These are phyloP conservation scores for Metarhizium sp. DNA, from an alignment of 2,329 filamentous ascomycete genomes.

Conservation along the genomic window DNA sequence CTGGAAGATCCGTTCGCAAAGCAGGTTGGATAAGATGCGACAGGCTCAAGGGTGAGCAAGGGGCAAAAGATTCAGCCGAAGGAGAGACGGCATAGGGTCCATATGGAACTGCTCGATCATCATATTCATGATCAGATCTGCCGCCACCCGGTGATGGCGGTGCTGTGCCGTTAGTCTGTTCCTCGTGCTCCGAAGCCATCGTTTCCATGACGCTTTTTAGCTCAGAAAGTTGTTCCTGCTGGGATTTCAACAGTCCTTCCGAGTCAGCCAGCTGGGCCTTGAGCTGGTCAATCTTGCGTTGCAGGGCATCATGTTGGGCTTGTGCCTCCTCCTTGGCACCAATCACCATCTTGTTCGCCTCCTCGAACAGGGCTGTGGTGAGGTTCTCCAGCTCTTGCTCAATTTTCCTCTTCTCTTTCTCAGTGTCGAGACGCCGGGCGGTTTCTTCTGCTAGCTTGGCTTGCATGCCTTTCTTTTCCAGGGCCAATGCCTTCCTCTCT, in stretches of 20 bases:
- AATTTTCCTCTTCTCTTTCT: constrained; percentile 78
- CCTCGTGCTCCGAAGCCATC: constrained; percentile 65
- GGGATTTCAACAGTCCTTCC: constrained; percentile 73
- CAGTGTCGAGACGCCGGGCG: constrained; percentile 51
- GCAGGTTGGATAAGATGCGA: constrained; percentile 76
- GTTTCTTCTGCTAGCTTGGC: constrained; percentile 56
- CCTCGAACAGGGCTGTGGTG: constrained; percentile 90
- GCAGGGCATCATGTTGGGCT: constrained; percentile 68
- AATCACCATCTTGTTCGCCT: constrained; percentile 97
- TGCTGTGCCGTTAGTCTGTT: constrained; percentile 60
- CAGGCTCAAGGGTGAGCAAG: constrained; percentile 60
- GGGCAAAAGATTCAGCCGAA: constrained; percentile 35
- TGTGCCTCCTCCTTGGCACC: constrained; percentile 78
- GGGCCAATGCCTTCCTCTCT: constrained; percentile 54
- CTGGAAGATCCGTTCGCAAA: constrained; percentile 68
- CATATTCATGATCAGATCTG: constrained; percentile 53
- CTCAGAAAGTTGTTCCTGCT: constrained; percentile 87
- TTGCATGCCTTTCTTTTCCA: constrained; percentile 50
- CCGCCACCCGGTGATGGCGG: constrained; percentile 73
- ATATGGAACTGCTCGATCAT: constrained; percentile 21
- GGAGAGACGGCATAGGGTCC: constrained; percentile 23
- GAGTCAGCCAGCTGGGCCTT: constrained; percentile 79
- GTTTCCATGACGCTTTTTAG: constrained; percentile 89
- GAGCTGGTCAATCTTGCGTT: constrained; percentile 81
- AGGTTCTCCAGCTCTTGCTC: constrained; percentile 87